Percentiles rank a stretch among this genome's conserved stretches.
phyloP scores from a whole-genome alignment of 2,329 filamentous ascomycete species.

The Xylogone sp. region DNA sequence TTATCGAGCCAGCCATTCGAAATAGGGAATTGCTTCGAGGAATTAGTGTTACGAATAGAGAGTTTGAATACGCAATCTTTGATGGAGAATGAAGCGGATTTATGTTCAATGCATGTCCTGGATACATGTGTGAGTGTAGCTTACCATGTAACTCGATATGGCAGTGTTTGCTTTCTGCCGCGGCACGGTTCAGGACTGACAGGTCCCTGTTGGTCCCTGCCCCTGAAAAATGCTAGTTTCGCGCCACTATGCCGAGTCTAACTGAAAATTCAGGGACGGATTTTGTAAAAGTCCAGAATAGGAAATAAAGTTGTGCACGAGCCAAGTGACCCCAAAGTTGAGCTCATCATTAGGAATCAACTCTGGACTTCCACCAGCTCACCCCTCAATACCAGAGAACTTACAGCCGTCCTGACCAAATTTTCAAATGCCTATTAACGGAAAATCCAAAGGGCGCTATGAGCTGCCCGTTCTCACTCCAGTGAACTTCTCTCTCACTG shows the following conservation, averaged over 20 bases:
- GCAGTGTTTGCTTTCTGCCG: too few relatives aligned
- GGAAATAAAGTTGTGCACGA: constrained; percentile 11
- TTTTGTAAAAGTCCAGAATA: constrained; percentile 4
- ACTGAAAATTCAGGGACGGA: background rate
- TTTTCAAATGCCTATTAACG: constrained; percentile 19
- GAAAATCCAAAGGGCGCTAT: constrained; percentile 26
- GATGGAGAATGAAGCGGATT: too few relatives aligned
- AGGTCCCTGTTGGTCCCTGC: background rate
- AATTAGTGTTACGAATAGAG: too few relatives aligned
- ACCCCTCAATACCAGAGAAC: background rate
- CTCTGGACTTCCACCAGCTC: background rate
- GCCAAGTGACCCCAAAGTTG: constrained; percentile 8
- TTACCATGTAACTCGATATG: too few relatives aligned
- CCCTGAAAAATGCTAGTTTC: background rate
- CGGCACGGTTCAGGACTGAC: too few relatives aligned
- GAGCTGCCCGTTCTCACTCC: constrained; percentile 27
- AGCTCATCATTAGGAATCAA: background rate
- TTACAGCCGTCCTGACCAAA: background rate
- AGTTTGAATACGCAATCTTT: too few relatives aligned
- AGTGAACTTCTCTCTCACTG: constrained; percentile 28
- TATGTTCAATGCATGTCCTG: too few relatives aligned
- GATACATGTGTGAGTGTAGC: too few relatives aligned
- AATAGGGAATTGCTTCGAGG: too few relatives aligned
- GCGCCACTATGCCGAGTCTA: background rate
- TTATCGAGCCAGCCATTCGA: too few relatives aligned